phyloP scores from a whole-genome alignment of 2,329 filamentous ascomycete species.

The Ceratocystis alfenasii region DNA sequence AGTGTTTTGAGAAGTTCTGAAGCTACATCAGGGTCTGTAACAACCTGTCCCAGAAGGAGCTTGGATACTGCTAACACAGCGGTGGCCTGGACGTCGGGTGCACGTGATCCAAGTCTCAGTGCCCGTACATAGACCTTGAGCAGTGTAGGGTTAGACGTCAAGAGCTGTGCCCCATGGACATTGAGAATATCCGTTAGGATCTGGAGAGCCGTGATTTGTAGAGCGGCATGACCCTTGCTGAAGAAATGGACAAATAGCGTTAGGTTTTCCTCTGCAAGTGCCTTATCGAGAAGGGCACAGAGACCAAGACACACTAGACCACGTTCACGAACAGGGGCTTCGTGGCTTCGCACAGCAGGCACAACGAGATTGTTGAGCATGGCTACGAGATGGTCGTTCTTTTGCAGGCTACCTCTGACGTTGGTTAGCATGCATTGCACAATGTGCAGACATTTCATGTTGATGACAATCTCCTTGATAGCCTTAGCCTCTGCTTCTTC shows the following conservation, averaged over 20 bases:
- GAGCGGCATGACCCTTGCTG: constrained; percentile 74
- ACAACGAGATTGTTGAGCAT: constrained; percentile 97
- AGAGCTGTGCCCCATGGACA: constrained; percentile 70
- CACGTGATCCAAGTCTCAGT: constrained; percentile 57
- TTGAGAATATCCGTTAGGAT: constrained; percentile 89
- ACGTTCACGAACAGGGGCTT: constrained; percentile 81
- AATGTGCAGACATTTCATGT: constrained; percentile 96
- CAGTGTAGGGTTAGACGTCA: constrained; percentile 54
- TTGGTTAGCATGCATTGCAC: constrained; percentile 96
- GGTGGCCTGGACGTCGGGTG: constrained; percentile 64
- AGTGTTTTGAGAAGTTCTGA: constrained; percentile 73
- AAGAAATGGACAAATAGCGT: constrained; percentile 93
- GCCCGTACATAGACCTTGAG: constrained; percentile 79
- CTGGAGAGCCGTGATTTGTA: constrained; percentile 83
- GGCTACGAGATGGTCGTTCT: constrained; percentile 84
- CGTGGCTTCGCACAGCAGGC: constrained; percentile 83
- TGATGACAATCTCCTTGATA: constrained; percentile 84
- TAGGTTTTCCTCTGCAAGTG: constrained; percentile 83
- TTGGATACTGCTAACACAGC: constrained; percentile 76
- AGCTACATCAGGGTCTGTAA: constrained; percentile 55
- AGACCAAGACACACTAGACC: constrained; percentile 82
- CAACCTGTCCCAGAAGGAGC: constrained; percentile 66
- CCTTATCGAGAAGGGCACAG: constrained; percentile 81
- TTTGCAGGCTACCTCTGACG: constrained; percentile 73
- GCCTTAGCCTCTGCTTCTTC: constrained; percentile 62